These are phyloP conservation scores for Choiromyces venosus DNA, from an alignment of 495 filamentous ascomycete species.

Conservation along the genomic window DNA sequence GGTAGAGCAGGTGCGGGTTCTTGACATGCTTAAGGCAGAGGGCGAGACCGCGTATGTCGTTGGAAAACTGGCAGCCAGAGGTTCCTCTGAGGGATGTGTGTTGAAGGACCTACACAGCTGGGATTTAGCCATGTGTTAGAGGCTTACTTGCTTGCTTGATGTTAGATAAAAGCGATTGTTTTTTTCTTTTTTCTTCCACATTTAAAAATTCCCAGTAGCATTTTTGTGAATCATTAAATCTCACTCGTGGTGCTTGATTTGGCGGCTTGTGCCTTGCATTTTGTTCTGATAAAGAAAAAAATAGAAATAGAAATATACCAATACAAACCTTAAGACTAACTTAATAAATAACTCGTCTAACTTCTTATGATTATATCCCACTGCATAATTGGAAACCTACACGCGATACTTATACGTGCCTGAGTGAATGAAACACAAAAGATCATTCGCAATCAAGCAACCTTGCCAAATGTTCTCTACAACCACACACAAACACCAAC, in stretches of 20 bases:
- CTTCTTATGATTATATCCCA: background rate
- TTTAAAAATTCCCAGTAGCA: background rate
- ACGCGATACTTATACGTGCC: background rate
- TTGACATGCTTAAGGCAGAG: constrained; percentile 51
- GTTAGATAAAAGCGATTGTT: background rate
- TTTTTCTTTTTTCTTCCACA: no score
- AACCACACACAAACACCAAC: background rate
- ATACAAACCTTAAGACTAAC: background rate
- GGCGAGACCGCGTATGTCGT: constrained; percentile 77
- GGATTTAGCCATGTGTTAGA: constrained; percentile 41
- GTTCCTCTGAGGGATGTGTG: constrained; percentile 57
- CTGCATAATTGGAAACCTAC: background rate
- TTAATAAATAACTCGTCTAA: background rate
- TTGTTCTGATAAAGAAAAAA: background rate
- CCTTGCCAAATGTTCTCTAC: background rate
- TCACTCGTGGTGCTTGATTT: background rate
- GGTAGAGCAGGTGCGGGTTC: constrained; percentile 52
- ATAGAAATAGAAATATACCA: background rate
- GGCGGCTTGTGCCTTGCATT: background rate
- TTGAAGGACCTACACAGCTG: constrained; percentile 67
- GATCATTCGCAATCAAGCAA: background rate
- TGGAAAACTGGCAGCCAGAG: constrained; percentile 58
- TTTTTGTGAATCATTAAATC: background rate
- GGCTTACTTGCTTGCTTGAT: background rate
- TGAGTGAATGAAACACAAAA: background rate